Base-by-base conservation (phyloP, 2,329 filamentous ascomycete species). In the Fusarium subglutinans region DNA sequence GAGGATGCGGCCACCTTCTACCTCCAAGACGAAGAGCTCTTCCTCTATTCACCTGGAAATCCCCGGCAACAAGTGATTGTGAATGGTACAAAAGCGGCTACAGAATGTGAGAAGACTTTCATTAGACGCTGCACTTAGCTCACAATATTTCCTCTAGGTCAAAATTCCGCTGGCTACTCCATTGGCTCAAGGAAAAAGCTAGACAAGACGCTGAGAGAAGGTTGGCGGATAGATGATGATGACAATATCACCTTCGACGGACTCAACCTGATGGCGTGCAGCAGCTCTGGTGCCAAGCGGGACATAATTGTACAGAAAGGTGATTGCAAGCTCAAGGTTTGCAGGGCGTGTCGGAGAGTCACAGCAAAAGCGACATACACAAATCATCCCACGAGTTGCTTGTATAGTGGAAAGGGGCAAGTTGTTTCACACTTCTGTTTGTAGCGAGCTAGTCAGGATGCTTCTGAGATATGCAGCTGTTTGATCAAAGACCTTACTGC, bases 1-100 rank as follows among this genome's bases (percentile, higher is more conserved):
- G 53, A 63, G 33, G 60, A 63, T 59, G 38, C 60, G 22, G 53
- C 60, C 7, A 58, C 60, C 33, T 58, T 63, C 35, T 47, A 38
- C 5, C 7, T 63, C 12, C 12, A 58, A 43, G n/a, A 41, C 8
- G 11, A 45, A 6, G 35, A 48, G 35, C 70, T 63, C 18, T 59
- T 48, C 9, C 60, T 63, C 17, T 63, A 63, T 15, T 63, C 60
- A 17, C 60, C 60, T 4, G 60, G 60, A 22, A 63, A 48, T 17
- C 53, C 60, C 14, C 58, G 47, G n/a, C 60, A 63, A 17, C 60
- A 40, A 11, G 53, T 63, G 6, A 26, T n/a, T 40, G 33, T 63
- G 6, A 37, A 30, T 4, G n/a, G 24, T 22, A 26, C 11, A 43
- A 41, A 18, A 7, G 0, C 24, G 5, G 14, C 26, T 17, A 4